Conservation (phyloP, 352 stramenopile genomes). For the Pythium sp. region DNA sequence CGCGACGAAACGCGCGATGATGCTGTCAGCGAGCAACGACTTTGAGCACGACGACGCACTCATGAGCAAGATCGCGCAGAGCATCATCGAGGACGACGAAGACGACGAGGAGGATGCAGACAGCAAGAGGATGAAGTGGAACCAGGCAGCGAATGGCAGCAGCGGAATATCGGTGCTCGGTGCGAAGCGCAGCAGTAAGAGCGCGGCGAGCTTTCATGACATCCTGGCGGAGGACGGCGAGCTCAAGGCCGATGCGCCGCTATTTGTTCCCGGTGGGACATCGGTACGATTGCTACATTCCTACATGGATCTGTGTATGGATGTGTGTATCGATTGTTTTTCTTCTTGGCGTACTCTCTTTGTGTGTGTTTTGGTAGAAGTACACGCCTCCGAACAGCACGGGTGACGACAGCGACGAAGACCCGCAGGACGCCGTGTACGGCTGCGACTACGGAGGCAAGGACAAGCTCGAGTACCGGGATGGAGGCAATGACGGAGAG, state of each 20-base stretch:
- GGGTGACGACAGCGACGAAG: conserved; percentile 11
- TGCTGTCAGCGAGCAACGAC: conserved; percentile 1
- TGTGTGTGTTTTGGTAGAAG: conserved; percentile 6
- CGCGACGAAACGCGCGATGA: conserved; percentile 11
- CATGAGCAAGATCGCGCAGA: conserved; percentile 18
- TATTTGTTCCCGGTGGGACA: conserved; percentile 52
- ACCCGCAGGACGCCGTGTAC: conserved; percentile 7
- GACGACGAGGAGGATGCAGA: conserved; percentile 17
- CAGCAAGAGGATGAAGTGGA: conserved; percentile 1
- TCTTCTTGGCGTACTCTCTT: neutral
- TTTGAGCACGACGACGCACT: conserved; percentile 18
- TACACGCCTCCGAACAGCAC: conserved; percentile 18
- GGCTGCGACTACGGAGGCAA: conserved; percentile 8
- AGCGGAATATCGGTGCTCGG: neutral
- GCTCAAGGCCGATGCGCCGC: conserved; percentile 69
- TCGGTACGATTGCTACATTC: conserved; percentile 5
- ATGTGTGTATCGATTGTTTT: neutral
- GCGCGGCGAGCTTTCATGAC: conserved; percentile 25
- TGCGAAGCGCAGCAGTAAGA: conserved; percentile 2
- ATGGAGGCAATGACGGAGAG: neutral
- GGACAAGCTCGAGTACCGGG: neutral
- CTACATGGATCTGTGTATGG: neutral
- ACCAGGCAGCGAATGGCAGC: neutral
- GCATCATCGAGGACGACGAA: conserved; percentile 26
- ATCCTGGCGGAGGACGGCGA: conserved; percentile 43